phyloP scores from a whole-genome alignment of 495 filamentous ascomycete species.

The Penicillium odoratum region DNA sequence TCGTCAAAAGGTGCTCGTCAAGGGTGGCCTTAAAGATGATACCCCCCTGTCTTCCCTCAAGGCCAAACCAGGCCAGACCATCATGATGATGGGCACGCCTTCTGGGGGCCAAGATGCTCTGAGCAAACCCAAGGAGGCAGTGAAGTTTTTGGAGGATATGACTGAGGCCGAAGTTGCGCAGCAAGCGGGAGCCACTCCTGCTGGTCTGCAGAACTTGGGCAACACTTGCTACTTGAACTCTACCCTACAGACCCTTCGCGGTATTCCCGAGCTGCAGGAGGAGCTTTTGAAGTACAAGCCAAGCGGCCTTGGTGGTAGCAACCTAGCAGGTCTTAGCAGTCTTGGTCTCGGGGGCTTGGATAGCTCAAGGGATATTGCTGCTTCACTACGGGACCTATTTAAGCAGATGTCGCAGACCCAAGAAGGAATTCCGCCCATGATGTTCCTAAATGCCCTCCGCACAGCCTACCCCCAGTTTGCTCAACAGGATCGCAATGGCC shows the following conservation, averaged over 20 bases:
- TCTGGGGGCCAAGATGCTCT: conserved; percentile 61
- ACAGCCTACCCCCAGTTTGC: conserved; percentile 90
- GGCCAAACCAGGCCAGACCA: conserved; percentile 79
- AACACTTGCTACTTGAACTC: conserved; percentile 99
- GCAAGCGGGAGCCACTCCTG: conserved; percentile 78
- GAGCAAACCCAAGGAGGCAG: conserved; percentile 72
- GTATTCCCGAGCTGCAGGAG: conserved; percentile 88
- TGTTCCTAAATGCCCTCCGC: conserved; percentile 82
- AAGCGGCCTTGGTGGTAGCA: conserved; percentile 34
- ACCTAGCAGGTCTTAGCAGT: conserved; percentile 51
- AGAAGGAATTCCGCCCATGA: conserved; percentile 78
- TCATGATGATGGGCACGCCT: conserved; percentile 98
- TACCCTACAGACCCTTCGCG: conserved; percentile 82
- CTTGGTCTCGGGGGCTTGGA: conserved; percentile 62
- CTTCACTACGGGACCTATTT: conserved; percentile 81
- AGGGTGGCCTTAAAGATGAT: conserved; percentile 94
- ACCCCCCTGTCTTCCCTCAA: conserved; percentile 78
- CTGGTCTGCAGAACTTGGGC: conserved; percentile 87
- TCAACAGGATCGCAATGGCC: conserved; percentile 74
- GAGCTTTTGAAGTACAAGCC: conserved; percentile 70
- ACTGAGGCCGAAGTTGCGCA: conserved; percentile 89
- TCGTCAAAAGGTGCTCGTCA: conserved; percentile 91
- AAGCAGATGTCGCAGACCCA: conserved; percentile 93
- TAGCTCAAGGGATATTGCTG: conserved; percentile 70
- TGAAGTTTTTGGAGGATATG: conserved; percentile 96